Conservation (phyloP, 108 stramenopile species). For the Schizochytrium sp. region DNA sequence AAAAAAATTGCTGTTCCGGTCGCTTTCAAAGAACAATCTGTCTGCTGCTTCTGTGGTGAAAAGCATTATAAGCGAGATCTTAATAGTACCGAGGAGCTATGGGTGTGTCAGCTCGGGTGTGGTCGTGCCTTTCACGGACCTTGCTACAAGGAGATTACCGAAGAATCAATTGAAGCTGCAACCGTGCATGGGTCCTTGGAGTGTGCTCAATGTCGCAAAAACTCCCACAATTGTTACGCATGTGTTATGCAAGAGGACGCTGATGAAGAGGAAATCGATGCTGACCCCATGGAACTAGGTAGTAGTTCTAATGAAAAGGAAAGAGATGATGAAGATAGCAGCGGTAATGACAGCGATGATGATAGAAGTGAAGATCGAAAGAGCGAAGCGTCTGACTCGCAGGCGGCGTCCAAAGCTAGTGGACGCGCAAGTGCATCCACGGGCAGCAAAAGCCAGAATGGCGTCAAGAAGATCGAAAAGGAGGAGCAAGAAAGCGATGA, state of each 20-base stretch:
- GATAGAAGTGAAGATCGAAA: too few relatives aligned
- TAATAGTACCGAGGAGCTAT: background rate
- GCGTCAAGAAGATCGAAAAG: background rate
- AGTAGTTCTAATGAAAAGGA: background rate
- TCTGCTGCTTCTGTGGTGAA: constrained; percentile 27
- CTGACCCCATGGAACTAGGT: too few relatives aligned
- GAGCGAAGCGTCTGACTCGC: too few relatives aligned
- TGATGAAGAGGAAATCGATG: background rate
- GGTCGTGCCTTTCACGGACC: constrained; percentile 12
- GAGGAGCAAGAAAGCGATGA: background rate
- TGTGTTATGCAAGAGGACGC: background rate
- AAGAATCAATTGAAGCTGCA: background rate
- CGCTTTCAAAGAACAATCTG: background rate
- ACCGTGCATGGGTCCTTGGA: background rate
- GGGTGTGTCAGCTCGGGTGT: constrained; percentile 18
- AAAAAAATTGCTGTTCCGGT: background rate
- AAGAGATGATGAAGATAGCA: background rate
- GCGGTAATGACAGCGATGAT: too few relatives aligned
- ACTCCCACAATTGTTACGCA: background rate
- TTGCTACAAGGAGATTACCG: constrained; percentile 17
- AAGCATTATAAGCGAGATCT: background rate
- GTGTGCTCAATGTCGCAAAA: background rate
- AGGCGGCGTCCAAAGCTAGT: too few relatives aligned
- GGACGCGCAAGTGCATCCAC: too few relatives aligned
- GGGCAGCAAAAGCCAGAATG: too few relatives aligned